Conservation (phyloP, 1,284 basidiomycete species). For the Puccinia polysora region DNA sequence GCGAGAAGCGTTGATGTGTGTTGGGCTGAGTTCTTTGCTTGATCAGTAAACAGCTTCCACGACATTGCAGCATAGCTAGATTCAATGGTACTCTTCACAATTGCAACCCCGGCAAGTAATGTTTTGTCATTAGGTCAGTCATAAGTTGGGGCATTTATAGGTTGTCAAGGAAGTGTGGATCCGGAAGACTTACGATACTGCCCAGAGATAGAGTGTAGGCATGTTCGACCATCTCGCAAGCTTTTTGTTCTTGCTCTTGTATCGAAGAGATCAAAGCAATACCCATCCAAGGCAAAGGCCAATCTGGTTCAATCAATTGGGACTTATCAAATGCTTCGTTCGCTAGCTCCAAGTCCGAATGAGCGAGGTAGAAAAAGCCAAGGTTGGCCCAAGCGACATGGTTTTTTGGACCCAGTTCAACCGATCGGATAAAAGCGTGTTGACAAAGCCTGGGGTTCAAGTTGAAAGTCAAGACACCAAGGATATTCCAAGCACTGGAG, state of each 20-base stretch:
- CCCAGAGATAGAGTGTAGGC: conserved; percentile 68
- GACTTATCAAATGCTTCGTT: conserved; percentile 80
- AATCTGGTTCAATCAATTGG: conserved; percentile 87
- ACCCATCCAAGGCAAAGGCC: conserved; percentile 84
- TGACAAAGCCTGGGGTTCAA: conserved; percentile 69
- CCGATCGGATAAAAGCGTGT: conserved; percentile 83
- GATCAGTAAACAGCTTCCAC: conserved; percentile 9
- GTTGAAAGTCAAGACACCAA: conserved; percentile 72
- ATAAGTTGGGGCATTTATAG: conserved; percentile 3
- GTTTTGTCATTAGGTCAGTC: neutral
- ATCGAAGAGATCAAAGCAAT: conserved; percentile 74
- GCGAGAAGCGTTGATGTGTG: conserved; percentile 8
- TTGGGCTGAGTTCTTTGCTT: neutral
- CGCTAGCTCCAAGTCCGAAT: conserved; percentile 75
- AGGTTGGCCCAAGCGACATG: conserved; percentile 74
- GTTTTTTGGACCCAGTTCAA: conserved; percentile 72
- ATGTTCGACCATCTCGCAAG: conserved; percentile 73
- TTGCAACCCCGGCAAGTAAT: neutral
- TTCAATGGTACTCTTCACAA: conserved; percentile 25
- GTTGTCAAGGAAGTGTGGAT: conserved; percentile 3
- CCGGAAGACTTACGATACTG: conserved; percentile 59
- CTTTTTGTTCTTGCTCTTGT: conserved; percentile 64
- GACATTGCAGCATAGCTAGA: conserved; percentile 28
- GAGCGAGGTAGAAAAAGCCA: conserved; percentile 79
- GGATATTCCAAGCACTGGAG: conserved; percentile 71